Evolutionary conservation across 371 early-diverging fungal genomes (phyloP), one percentile per base, ranked within the genome.

Genomic region (Mortierella sp.): DNA sequence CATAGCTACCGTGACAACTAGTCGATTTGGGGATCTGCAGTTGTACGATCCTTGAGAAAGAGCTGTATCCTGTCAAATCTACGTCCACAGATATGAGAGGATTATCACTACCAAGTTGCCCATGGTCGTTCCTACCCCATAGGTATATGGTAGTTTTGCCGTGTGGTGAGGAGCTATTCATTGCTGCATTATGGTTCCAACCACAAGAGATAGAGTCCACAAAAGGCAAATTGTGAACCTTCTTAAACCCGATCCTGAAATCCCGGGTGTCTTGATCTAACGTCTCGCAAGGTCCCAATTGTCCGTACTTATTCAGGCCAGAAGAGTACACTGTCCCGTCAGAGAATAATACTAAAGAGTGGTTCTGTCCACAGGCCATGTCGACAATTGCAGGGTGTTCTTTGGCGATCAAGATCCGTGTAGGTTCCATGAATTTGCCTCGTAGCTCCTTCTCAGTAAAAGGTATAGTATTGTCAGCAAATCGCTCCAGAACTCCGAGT

Each of bases 71-170:
- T 43, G 10, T 37, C 22, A 63, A n/a, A 61, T 47, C 40, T 29
- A 59, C 53, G 35, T 29, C 15, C 40, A 74, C 29, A 8, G 34
- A 12, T 3, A 19, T 53, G 2, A 32, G 40, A 17, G 72, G 56
- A 28, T 29, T 23, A 19, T 61, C 68, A 15, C 54, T 56, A 17
- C 84, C 85, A 23, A 92, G 77, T 74, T 94, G 96, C 12, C 89
- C 88, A 70, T 91, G 90, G 66, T 94, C 94, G 28, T 87, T 85
- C 29, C 94, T 82, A 3, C 96, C 96, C 93, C 91, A 93, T n/a
- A 79, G 66, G 54, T 70, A 79, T 26, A 79, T 66, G 1, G n/a
- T 56, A 0, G 59, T 56, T 54, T 49, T 23, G 31, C 35, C 49
- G 15, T 34, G 61, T 5, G 28, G 77, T 68, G 13, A 54, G 60